A percentile compares a stretch with the other conserved stretches of the same genome.
Conservation (phyloP, 139 green algal species). For the Yamagishiella unicocca region DNA sequence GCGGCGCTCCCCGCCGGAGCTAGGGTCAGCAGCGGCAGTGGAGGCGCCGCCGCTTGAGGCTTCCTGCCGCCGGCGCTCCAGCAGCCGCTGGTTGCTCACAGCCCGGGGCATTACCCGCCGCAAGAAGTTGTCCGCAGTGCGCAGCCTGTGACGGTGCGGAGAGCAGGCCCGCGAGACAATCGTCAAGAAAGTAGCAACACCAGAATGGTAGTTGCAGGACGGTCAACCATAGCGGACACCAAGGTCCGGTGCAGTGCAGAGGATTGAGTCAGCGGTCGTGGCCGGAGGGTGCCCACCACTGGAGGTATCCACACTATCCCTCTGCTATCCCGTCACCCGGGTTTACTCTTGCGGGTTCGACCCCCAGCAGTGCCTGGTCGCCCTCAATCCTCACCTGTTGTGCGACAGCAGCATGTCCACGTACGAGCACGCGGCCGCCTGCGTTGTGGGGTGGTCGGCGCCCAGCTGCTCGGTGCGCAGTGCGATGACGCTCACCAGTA, state of each 20-base stretch:
- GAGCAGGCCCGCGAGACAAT: no score
- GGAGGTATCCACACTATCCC: no score
- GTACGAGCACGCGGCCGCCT: slow-evolving; percentile 1
- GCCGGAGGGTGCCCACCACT: no score
- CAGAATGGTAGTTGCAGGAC: no score
- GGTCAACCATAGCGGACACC: no score
- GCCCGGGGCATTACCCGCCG: neutral
- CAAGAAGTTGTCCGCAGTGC: neutral
- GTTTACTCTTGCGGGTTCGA: no score
- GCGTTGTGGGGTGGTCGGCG: neutral
- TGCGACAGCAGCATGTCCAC: neutral
- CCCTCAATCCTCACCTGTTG: neutral
- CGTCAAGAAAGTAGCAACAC: no score
- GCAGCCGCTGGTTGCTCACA: neutral
- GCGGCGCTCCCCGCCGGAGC: neutral
- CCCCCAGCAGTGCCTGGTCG: no score
- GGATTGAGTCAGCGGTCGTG: no score
- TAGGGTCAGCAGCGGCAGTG: neutral
- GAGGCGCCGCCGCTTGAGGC: neutral
- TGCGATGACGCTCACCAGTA: neutral
- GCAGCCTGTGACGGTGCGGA: slow-evolving; percentile 15
- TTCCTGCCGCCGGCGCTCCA: neutral
- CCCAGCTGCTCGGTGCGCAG: neutral
- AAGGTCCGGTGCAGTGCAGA: no score
- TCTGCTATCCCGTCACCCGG: no score